These are phyloP conservation scores for Neurospora cerealis DNA, from an alignment of 495 filamentous ascomycete genomes.

Conservation along the genomic window DNA sequence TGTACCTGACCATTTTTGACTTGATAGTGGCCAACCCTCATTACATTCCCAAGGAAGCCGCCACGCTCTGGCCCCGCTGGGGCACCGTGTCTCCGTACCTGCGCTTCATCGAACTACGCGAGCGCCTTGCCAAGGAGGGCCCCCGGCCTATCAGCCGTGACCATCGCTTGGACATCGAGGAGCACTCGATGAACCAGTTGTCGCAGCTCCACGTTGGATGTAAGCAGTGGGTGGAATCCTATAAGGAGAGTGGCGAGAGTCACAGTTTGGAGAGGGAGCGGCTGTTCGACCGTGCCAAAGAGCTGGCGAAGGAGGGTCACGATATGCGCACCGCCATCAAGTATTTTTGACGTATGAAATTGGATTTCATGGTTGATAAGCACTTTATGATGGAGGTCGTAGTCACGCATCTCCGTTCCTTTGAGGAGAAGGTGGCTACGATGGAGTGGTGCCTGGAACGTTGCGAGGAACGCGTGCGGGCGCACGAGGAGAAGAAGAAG, in stretches of 20 bases:
- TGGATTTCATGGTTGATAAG: neutral
- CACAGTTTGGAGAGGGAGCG: neutral
- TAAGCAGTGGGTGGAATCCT: neutral
- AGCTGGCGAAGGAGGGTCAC: neutral
- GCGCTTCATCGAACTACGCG: neutral
- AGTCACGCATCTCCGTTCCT: neutral
- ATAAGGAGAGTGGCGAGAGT: neutral
- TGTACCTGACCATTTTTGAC: neutral
- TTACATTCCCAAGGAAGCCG: neutral
- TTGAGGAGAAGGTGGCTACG: neutral
- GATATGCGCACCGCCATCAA: neutral
- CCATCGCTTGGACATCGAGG: neutral
- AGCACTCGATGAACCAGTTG: neutral
- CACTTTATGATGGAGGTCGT: neutral
- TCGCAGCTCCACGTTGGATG: neutral
- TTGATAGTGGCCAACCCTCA: neutral
- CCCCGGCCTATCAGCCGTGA: neutral
- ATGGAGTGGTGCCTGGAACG: neutral
- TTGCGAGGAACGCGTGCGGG: neutral
- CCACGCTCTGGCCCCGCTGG: neutral
- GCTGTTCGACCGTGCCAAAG: neutral
- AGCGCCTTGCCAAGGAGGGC: neutral
- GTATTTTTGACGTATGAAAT: neutral
- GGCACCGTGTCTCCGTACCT: neutral
- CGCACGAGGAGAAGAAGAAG: neutral